Base-by-base conservation (phyloP, 1,284 basidiomycete species). In the Exobasidium rhododendri region DNA sequence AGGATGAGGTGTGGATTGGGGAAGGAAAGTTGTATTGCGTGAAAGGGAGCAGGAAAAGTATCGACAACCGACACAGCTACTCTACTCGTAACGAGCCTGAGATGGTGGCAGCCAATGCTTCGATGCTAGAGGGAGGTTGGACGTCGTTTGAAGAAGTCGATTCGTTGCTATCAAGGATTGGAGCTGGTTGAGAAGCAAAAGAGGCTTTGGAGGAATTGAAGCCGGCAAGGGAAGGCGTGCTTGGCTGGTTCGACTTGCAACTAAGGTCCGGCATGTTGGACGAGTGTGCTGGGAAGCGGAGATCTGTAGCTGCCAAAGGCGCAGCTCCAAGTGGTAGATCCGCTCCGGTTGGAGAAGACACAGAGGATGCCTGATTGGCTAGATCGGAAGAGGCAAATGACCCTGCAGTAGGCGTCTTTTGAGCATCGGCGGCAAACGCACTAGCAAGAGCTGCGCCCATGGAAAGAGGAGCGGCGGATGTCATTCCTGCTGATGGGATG, bases 251-350 rank as follows among this genome's bases (percentile, higher is more conserved):
- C 17, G 43, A 24, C 20, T 47, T 7, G 22, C 47, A 45, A 51
- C 47, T 58, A 26, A 58, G 43, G 17, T 22, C 44, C 14, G 57
- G n/a, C n/a, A 58, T 45, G 14, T 54, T 31, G 11, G 52, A 44
- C 11, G 30, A 29, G 7, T 47, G 13, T 10, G 20, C 20, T 6
- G 49, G 28, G 10, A 20, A 13, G 3, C 26, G 14, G 17, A 35
- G 55, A 3, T 50, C 55, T 32, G 61, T 57, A 26, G 58, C 28
- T 3, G 61, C 44, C 17, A 56, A 28, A 20, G 14, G 47, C 2
- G 47, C 61, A 24, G 61, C 61, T 47, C 61, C 61, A 24, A 57
- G 45, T n/a, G 61, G 61, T 14, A 62, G 28, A 11, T 14, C 11
- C 22, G n/a, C 20, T 11, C 28, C 24, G 17, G 10, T 20, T 29